Conservation (phyloP, 2,329 filamentous ascomycete species). For the Hymenoscyphus fructigenus region DNA sequence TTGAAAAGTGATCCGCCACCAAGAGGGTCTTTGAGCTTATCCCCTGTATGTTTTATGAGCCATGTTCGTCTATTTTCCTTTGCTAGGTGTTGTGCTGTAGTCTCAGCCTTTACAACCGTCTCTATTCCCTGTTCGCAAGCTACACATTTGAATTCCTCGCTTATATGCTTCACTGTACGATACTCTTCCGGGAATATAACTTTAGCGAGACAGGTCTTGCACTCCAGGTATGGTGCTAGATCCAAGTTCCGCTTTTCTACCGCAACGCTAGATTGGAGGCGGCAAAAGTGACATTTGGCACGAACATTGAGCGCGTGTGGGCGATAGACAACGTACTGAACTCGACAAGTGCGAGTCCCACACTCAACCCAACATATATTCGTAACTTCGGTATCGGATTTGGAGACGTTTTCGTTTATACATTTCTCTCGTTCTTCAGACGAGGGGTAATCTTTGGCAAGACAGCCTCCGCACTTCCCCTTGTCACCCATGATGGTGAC, state of each 20-base stretch:
- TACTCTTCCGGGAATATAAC: slow-evolving; percentile 21
- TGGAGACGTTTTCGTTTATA: slow-evolving; percentile 14
- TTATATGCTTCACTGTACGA: slow-evolving; percentile 11
- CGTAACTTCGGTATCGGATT: slow-evolving; percentile 19
- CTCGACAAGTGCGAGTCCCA: slow-evolving; percentile 20
- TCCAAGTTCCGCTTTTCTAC: slow-evolving; percentile 1
- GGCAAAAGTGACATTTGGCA: slow-evolving; percentile 26
- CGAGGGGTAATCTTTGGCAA: slow-evolving; percentile 12
- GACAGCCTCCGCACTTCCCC: slow-evolving; percentile 21
- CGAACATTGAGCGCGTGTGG: slow-evolving; percentile 20
- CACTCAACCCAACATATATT: slow-evolving; percentile 24
- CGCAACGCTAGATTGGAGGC: slow-evolving; percentile 13
- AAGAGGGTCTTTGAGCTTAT: slow-evolving; percentile 22
- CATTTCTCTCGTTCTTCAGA: slow-evolving; percentile 7
- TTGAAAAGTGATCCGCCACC: slow-evolving; percentile 21
- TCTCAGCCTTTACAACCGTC: slow-evolving; percentile 20
- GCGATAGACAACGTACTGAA: slow-evolving; percentile 25
- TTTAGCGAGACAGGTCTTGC: slow-evolving; percentile 19
- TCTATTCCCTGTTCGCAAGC: slow-evolving; percentile 17
- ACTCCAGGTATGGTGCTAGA: slow-evolving; percentile 15
- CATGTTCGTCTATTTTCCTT: slow-evolving; percentile 18
- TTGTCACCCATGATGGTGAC: slow-evolving; percentile 24
- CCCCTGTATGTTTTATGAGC: slow-evolving; percentile 16
- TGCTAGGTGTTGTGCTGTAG: slow-evolving; percentile 13
- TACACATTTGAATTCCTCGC: slow-evolving; percentile 18